Base-by-base conservation (phyloP, 78 protist genomes). In the Dictyostelium firmibasis region DNA sequence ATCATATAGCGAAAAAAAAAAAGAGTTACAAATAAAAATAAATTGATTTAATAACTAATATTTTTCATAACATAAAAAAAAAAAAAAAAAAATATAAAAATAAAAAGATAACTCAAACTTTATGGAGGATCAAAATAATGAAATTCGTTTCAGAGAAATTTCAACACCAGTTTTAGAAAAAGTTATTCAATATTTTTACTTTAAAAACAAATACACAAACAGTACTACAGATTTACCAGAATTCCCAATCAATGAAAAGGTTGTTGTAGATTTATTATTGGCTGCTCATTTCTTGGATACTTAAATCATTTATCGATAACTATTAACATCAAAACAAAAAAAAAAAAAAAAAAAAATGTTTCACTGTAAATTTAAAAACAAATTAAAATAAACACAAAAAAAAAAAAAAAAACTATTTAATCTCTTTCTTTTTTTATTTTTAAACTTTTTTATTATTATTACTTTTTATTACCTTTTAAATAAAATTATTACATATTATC, bases 211-310 rank as follows among this genome's bases (percentile, higher is more conserved):
- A 33, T 96, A 95, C 41, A 69, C 97, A 23, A 94, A 94, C 83
- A 67, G 88, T 53, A 96, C 96, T 13, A 76, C 92, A 16, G 98
- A 92, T 33, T 82, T 97, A 18, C 98, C 98, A 77, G 98, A 97
- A 41, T 97, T 97, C 60, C 83, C 76, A 53, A 97, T 97, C 64
- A 95, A 92, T 77, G 97, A 94, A 25, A 97, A 96, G 79, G 83
- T 91, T 27, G 97, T 96, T 11, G 91, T 97, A n/a, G 98, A 97
- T 69, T 91, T 97, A 72, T 92, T 97, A 38, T 91, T 97, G 87
- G 96, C 97, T 43, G 95, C 98, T 16, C 96, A 97, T 94, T 97
- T 97, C 57, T 92, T 97, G 47, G 98, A 97, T 76, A 69, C 97
- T 18, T 97, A 93, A 93, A 87, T 47, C 10, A 38, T 11, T 5